Percentiles rank a stretch among this genome's conserved stretches.
Evolutionary conservation across 2,329 filamentous ascomycete species (phyloP).

Genomic region (Ophiostoma angusticollis): DNA sequence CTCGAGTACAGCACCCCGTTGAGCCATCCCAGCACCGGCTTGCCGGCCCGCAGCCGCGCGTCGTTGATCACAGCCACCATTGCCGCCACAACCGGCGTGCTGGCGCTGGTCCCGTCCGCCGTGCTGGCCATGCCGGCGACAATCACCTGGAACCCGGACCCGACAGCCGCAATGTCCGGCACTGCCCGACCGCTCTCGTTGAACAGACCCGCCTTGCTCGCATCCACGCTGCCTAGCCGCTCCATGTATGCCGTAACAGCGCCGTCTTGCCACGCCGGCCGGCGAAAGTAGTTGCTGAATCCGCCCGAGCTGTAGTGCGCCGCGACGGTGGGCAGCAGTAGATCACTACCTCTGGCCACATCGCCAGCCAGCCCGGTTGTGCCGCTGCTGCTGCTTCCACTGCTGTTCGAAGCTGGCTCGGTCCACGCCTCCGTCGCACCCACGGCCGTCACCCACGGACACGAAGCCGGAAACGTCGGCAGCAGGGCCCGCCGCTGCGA

Average conservation of each 20-base stretch:
- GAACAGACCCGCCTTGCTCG: constrained; percentile 25
- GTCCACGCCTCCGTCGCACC: constrained; percentile 43
- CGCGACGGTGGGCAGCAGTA: constrained; percentile 19
- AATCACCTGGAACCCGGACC: constrained; percentile 39
- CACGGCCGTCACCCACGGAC: constrained; percentile 55
- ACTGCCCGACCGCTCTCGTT: constrained; percentile 33
- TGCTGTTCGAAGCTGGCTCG: no score
- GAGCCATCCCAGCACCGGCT: constrained; percentile 38
- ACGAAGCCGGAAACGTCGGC: constrained; percentile 51
- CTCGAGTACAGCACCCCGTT: constrained; percentile 35
- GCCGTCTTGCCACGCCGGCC: constrained; percentile 32
- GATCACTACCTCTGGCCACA: no score
- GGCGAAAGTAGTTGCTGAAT: constrained; percentile 37
- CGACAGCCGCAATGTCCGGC: constrained; percentile 41
- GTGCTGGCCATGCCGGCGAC: constrained; percentile 17
- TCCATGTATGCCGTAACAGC: constrained; percentile 29
- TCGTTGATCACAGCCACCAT: constrained; percentile 44
- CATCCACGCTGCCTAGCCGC: constrained; percentile 20
- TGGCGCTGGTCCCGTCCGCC: constrained; percentile 36
- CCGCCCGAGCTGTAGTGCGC: constrained; percentile 37
- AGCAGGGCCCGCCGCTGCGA: constrained; percentile 41
- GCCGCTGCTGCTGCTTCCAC: no score
- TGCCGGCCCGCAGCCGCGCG: constrained; percentile 34
- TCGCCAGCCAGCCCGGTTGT: constrained; percentile 13
- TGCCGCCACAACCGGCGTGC: constrained; percentile 40